These are phyloP conservation scores for Yueomyces sp. DNA, from an alignment of 1,139 yeast species.

Conservation along the genomic window DNA sequence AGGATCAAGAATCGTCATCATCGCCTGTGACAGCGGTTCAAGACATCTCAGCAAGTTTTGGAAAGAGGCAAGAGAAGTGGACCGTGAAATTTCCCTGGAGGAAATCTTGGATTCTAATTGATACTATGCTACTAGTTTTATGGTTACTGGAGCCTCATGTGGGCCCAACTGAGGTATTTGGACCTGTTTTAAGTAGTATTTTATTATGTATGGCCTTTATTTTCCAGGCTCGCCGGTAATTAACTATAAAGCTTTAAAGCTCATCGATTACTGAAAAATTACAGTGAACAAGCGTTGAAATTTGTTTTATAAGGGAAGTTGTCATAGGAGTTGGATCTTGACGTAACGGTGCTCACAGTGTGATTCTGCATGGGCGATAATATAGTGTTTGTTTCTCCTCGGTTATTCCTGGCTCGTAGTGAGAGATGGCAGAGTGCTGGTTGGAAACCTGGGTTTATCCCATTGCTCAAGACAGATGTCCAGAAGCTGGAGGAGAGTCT, in stretches of 20 bases:
- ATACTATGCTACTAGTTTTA: background rate
- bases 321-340: background rate
- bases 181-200: no score
- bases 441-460: slow-evolving; percentile 16
- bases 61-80: slow-evolving; percentile 44
- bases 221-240: no score
- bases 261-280: no score
- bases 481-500: slow-evolving; percentile 12
- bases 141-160: background rate
- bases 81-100: slow-evolving; percentile 21
- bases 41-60: slow-evolving; percentile 88
- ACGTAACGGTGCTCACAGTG: background rate
- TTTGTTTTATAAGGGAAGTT: no score
- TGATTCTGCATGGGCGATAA: slow-evolving; percentile 9
- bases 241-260: no score
- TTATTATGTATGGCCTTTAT: no score
- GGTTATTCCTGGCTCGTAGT: slow-evolving; percentile 10
- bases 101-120: slow-evolving; percentile 11
- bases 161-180: no score
- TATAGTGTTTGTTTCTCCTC: slow-evolving; percentile 19
- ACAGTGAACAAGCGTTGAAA: no score
- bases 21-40: slow-evolving; percentile 87
- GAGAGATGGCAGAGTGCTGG: slow-evolving; percentile 14
- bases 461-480: slow-evolving; percentile 17
- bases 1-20: slow-evolving; percentile 67